A percentile compares a stretch with the other conserved stretches of the same genome.
Conservation (phyloP, 371 early-diverging fungal species). For the Mucor sp. region DNA sequence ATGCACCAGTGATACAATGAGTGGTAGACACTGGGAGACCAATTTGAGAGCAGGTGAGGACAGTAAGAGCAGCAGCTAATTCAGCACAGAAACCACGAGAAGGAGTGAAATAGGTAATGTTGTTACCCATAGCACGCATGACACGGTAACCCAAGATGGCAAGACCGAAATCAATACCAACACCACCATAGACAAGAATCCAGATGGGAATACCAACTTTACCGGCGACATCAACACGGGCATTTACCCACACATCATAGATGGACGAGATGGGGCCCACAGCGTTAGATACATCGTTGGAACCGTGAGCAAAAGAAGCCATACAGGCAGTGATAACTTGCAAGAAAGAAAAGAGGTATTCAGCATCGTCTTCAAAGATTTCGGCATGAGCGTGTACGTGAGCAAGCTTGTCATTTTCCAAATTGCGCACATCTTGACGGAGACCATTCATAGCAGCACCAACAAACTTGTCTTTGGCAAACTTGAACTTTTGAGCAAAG, state of each 20-base stretch:
- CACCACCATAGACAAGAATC: slow-evolving; percentile 80
- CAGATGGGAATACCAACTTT: slow-evolving; percentile 70
- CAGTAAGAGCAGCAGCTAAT: slow-evolving; percentile 81
- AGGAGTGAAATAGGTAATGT: slow-evolving; percentile 86
- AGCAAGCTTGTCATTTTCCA: slow-evolving; percentile 49
- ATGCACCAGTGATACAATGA: slow-evolving; percentile 89
- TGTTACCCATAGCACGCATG: slow-evolving; percentile 81
- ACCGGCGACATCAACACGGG: slow-evolving; percentile 47
- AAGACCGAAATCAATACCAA: slow-evolving; percentile 83
- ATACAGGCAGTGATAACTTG: slow-evolving; percentile 87
- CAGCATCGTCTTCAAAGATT: slow-evolving; percentile 78
- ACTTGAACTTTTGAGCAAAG: background rate
- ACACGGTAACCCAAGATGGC: slow-evolving; percentile 71
- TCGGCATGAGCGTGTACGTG: slow-evolving; percentile 65
- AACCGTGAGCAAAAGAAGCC: slow-evolving; percentile 89
- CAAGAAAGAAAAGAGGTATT: slow-evolving; percentile 82
- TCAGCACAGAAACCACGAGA: slow-evolving; percentile 86
- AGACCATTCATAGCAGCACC: slow-evolving; percentile 46
- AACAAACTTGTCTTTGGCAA: slow-evolving; percentile 16
- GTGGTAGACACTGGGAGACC: slow-evolving; percentile 88
- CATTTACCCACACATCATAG: slow-evolving; percentile 72
- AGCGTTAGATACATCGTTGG: slow-evolving; percentile 91
- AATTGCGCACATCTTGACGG: slow-evolving; percentile 61
- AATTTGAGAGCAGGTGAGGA: slow-evolving; percentile 82
- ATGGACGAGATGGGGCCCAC: slow-evolving; percentile 77